Conservation (phyloP, 306 rosid species). For the Malus sylvestris region DNA sequence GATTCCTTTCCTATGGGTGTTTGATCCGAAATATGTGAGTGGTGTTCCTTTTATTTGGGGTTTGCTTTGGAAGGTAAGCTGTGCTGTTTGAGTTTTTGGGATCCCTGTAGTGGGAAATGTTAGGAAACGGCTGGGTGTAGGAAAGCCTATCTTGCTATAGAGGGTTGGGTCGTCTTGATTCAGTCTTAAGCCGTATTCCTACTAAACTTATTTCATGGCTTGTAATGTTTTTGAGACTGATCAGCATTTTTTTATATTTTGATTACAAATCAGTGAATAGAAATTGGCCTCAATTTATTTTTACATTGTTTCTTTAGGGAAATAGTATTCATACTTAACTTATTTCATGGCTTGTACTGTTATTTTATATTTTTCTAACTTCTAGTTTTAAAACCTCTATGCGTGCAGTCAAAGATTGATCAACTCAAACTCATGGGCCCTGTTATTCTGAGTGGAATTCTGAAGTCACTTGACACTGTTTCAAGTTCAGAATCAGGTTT, state of each 20-base stretch:
- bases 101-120: neutral
- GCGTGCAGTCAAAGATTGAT: slow-evolving; percentile 65
- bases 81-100: neutral
- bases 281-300: neutral
- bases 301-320: neutral
- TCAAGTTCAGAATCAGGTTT: slow-evolving; percentile 70
- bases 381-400: slow-evolving; percentile 13
- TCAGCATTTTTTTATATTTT: neutral
- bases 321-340: neutral
- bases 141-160: neutral
- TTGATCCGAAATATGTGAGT: neutral
- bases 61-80: neutral
- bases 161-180: neutral
- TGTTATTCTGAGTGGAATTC: slow-evolving; percentile 76
- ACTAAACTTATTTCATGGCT: neutral
- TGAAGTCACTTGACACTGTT: slow-evolving; percentile 84
- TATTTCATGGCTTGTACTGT: neutral
- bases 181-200: neutral
- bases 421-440: slow-evolving; percentile 95
- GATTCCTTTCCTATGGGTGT: neutral
- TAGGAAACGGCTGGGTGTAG: neutral
- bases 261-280: neutral
- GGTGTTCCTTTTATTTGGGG: neutral
- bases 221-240: neutral
- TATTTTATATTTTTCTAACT: neutral